Evolutionary conservation across 1,139 yeast genomes (phyloP), one percentile per base, ranked within the genome.

Genomic region (Blastobotrys elegans): DNA sequence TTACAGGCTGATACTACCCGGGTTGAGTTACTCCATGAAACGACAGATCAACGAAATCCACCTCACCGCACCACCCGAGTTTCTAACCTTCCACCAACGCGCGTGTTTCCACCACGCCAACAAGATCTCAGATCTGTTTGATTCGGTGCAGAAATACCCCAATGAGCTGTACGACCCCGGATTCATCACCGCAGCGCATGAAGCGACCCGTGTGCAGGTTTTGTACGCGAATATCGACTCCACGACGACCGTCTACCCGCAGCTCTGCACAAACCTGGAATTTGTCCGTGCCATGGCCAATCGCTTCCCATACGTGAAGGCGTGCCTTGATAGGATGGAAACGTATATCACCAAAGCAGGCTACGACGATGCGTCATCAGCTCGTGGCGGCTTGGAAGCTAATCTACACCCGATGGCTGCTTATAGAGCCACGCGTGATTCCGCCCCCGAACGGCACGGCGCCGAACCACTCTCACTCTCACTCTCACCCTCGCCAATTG

Each of bases 1-100:
- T 2, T 44, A 44, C 43, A 31, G 50, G 16, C 30, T 47, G 2
- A 37, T 44, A 3, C n/a, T 47, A 8, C 50, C 50, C 16, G 50
- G 50, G 10, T 16, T 47, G 29, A 31, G 49, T 16, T 45, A 29
- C 24, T n/a, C 48, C n/a, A 44, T 44, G 45, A 20, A 35, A 20
- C 41, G 35, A 6, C 36, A 40, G 32, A 36, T 47, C 18, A 45
- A 44, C 13, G 46, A 30, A 14, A 17, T 47, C 16, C 41, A 39
- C 11, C 16, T 39, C 3, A 44, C 48, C 11, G 47, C 48, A 2
- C 50, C 50, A 17, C 26, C 18, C 2, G 45, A 36, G 21, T 47
- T 47, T 32, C 14, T 47, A 16, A 27, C 22, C 4, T n/a, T 22
- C n/a, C 32, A 37, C 24, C 44, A 47, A 14, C 42, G 21, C 3